Conservation (phyloP, 441 rosid species). For the Eutrema salsugineum region DNA sequence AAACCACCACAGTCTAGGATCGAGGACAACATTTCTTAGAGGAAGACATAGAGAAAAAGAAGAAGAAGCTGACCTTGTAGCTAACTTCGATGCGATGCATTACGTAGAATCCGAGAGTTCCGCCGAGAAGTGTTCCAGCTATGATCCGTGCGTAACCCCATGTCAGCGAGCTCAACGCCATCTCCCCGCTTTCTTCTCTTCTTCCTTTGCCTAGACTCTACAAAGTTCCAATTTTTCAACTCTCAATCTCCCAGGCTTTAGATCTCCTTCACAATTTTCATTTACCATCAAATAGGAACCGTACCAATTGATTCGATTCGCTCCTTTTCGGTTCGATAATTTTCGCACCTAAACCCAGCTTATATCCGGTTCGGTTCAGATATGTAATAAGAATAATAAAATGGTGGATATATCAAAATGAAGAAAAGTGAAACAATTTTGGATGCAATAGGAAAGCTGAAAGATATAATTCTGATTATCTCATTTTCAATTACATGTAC, state of each 20-base stretch:
- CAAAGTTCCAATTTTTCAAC: background rate
- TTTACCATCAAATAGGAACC: background rate
- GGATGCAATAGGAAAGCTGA: background rate
- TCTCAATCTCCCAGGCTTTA: background rate
- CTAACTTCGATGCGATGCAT: conserved; percentile 80
- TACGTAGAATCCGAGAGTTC: conserved; percentile 85
- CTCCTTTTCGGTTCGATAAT: background rate
- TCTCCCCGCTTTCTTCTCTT: conserved; percentile 13
- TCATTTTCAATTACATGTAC: background rate
- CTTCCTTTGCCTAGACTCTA: background rate
- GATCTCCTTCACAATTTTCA: background rate
- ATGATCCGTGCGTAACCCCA: conserved; percentile 88
- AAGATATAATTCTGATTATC: background rate
- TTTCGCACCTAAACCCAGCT: background rate
- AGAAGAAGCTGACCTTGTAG: conserved; percentile 52
- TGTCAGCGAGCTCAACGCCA: conserved; percentile 45
- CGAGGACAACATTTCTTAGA: conserved; percentile 15
- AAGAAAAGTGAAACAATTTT: no score
- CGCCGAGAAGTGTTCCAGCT: conserved; percentile 77
- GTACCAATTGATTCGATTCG: background rate
- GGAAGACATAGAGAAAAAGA: background rate
- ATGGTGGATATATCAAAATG: no score
- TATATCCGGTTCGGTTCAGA: background rate
- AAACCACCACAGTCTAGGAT: background rate
- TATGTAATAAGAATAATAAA: no score